These are phyloP conservation scores for Penicillium diatomitis DNA, from an alignment of 495 filamentous ascomycete species.

Conservation along the genomic window DNA sequence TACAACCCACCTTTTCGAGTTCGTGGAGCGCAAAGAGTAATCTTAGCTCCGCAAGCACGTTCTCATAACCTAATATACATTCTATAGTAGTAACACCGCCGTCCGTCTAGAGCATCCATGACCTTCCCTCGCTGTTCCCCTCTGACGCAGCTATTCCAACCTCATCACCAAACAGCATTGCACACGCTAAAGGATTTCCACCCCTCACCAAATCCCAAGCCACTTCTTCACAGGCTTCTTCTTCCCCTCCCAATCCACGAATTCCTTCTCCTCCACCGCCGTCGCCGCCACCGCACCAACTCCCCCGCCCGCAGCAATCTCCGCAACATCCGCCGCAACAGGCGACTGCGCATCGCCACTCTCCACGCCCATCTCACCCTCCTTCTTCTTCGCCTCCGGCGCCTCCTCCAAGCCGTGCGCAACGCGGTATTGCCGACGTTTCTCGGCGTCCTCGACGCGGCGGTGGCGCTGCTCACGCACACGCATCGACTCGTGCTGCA, in stretches of 20 bases:
- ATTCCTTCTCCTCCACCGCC: slow-evolving; percentile 12
- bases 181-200: too few species aligned
- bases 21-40: too few species aligned
- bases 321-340: slow-evolving; percentile 18
- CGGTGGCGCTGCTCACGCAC: slow-evolving; percentile 56
- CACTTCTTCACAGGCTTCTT: slow-evolving; percentile 50
- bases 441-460: slow-evolving; percentile 67
- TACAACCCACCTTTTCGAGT: not conserved
- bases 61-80: too few species aligned
- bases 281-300: slow-evolving; percentile 1
- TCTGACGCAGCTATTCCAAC: too few species aligned
- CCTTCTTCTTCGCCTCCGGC: slow-evolving; percentile 17
- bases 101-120: too few species aligned
- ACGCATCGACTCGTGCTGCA: slow-evolving; percentile 50
- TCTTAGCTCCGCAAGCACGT: too few species aligned
- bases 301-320: slow-evolving; percentile 13
- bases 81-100: too few species aligned
- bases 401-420: slow-evolving; percentile 67
- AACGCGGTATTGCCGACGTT: slow-evolving; percentile 67
- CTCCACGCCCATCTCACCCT: slow-evolving; percentile 5
- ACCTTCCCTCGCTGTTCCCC: too few species aligned
- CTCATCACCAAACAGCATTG: too few species aligned
- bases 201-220: slow-evolving; percentile 50
- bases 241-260: slow-evolving; percentile 37
- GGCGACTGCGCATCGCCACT: slow-evolving; percentile 9